Conservation (phyloP, 73 alveolate species). For the Paramecium sexaurelia region DNA sequence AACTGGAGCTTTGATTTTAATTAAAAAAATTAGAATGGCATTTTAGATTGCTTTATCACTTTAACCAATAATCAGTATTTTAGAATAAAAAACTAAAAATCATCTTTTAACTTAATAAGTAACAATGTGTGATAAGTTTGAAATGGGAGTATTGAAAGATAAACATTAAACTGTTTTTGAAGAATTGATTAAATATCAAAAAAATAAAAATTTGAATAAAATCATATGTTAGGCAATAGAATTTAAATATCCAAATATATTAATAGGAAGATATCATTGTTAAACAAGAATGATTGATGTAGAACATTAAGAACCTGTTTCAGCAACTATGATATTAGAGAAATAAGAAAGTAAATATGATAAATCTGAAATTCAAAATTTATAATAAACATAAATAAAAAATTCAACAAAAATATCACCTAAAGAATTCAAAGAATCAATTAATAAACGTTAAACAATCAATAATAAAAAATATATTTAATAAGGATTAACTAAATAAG, state of each 20-base stretch:
- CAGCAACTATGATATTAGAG: neutral
- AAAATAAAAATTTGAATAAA: neutral
- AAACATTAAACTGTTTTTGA: neutral
- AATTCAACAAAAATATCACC: neutral
- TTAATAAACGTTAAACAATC: neutral
- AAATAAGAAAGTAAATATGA: neutral
- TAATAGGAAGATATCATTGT: neutral
- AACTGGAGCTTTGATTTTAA: neutral
- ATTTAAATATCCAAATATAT: neutral
- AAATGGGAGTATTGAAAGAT: neutral
- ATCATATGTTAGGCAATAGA: neutral
- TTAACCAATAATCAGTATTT: neutral
- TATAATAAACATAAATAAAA: neutral
- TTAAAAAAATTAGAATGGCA: neutral
- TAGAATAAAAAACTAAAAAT: neutral
- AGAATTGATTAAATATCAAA: neutral
- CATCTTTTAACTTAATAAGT: neutral
- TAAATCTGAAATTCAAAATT: neutral
- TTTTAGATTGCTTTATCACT: neutral
- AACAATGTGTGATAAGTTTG: neutral
- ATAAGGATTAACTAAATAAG: neutral
- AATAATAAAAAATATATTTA: neutral
- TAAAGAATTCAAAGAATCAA: neutral
- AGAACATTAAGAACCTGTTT: neutral
- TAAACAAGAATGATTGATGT: slow-evolving; percentile 11